Evolutionary conservation across 2,329 filamentous ascomycete genomes (phyloP).

Genomic region (Hypomyces perniciosus): DNA sequence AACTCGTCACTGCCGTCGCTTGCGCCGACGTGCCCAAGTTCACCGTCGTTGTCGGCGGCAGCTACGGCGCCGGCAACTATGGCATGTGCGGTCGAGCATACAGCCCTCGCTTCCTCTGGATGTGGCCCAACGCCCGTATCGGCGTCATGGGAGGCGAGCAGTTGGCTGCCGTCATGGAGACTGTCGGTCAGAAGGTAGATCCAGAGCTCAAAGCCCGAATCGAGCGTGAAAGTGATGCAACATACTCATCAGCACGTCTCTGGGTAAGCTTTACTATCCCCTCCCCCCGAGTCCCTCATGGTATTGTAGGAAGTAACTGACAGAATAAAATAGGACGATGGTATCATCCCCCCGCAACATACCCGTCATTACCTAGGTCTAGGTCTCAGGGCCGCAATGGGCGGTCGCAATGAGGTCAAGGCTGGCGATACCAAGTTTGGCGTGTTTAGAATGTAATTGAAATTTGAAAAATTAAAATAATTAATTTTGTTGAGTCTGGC

Average conservation of each 20-base stretch:
- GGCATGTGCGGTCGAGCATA: constrained; percentile 97
- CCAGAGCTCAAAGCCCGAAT: constrained; percentile 77
- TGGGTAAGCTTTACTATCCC: constrained; percentile 57
- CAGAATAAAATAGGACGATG: constrained; percentile 56
- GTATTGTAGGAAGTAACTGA: neutral
- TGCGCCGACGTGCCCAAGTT: constrained; percentile 95
- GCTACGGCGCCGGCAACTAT: constrained; percentile 93
- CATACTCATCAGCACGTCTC: constrained; percentile 79
- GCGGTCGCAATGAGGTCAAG: constrained; percentile 57
- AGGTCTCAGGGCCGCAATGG: constrained; percentile 65
- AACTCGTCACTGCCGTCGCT: constrained; percentile 90
- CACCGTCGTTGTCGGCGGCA: constrained; percentile 90
- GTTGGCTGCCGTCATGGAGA: constrained; percentile 87
- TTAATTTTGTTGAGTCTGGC: no score
- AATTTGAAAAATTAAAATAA: neutral
- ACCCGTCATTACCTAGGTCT: constrained; percentile 67
- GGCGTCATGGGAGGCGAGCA: constrained; percentile 96
- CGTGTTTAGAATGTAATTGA: constrained; percentile 70
- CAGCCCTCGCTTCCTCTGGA: constrained; percentile 84
- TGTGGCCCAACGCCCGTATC: constrained; percentile 96
- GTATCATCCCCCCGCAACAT: constrained; percentile 71
- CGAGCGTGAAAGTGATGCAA: constrained; percentile 81
- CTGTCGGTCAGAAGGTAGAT: constrained; percentile 78
- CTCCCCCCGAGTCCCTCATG: neutral
- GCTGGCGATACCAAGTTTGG: constrained; percentile 65